These are phyloP conservation scores for Epicoccum nigrum DNA, from an alignment of 2,329 filamentous ascomycete genomes.

Conservation along the genomic window DNA sequence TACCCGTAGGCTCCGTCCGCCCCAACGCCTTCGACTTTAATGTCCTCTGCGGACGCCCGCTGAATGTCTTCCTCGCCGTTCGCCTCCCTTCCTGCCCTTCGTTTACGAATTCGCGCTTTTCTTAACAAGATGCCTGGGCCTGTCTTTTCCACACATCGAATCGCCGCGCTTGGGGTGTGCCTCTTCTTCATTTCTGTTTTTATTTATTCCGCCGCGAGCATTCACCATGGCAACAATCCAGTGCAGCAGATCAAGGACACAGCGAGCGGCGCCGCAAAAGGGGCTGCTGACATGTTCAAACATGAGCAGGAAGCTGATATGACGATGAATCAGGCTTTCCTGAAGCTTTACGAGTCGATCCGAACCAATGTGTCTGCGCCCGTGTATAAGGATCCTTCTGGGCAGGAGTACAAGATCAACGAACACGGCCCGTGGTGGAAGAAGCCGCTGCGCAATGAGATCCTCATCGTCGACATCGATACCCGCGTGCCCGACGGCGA, in stretches of 20 bases:
- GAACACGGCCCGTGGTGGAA: conserved; percentile 31
- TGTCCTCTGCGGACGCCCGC: neutral
- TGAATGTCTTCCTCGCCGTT: neutral
- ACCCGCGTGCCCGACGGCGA: conserved; percentile 28
- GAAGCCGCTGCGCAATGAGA: conserved; percentile 27
- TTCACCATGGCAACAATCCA: conserved; percentile 14
- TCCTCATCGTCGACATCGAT: conserved; percentile 43
- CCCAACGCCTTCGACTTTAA: neutral
- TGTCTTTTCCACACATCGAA: conserved; percentile 4
- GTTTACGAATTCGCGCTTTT: neutral
- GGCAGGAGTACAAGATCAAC: conserved; percentile 19
- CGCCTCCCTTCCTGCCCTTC: neutral
- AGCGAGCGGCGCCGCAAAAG: conserved; percentile 18
- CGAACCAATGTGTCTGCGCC: conserved; percentile 14
- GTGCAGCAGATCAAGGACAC: conserved; percentile 22
- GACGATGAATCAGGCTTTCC: conserved; percentile 16
- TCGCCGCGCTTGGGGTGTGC: conserved; percentile 2
- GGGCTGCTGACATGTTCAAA: conserved; percentile 16
- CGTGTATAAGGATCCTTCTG: conserved; percentile 19
- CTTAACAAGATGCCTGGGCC: conserved; percentile 4
- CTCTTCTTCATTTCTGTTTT: conserved; percentile 19
- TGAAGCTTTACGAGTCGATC: conserved; percentile 20
- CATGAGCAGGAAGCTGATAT: conserved; percentile 3
- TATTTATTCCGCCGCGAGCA: conserved; percentile 17
- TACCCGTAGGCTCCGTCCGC: conserved; percentile 4